Evolutionary conservation across 2,329 filamentous ascomycete species (phyloP), one percentile per base, ranked within the genome.

Genomic region (Penicillium sp.): DNA sequence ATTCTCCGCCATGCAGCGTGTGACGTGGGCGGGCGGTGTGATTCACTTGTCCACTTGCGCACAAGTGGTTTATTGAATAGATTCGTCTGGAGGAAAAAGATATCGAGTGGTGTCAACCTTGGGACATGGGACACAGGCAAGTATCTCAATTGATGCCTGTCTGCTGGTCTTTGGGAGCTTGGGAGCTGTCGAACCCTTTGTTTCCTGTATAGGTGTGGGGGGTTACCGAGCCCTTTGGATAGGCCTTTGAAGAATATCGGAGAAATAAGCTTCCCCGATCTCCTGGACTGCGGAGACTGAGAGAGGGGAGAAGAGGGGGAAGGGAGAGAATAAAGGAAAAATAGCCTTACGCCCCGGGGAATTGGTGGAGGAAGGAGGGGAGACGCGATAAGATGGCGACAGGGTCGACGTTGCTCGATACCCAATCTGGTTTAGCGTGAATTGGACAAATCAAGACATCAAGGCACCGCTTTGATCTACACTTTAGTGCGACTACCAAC

Each of bases 1-100:
- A 60, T 71, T 79, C 67, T 87, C 84, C 56, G 83, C 80, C 83
- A 85, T 85, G 59, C 61, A 53, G 54, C 53, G 56, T 54, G 50
- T 58, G 58, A 55, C 44, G 50, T 53, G 22, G 11, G 44, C 50
- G 49, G 59, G 59, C 61, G 61, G 56, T 62, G 58, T 64, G 50
- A 58, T 57, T 50, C 50, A 55, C 55, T 53, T 35, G 59, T 55
- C 56, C 45, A 57, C 54, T 43, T 44, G 29, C 51, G 47, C 39
- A 43, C 37, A 35, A 45, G 26, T 24, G 24, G 27, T 29, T 49
- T 29, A 4, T 42, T 22, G 11, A 42, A 13, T 14, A 4, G 21
- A 37, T 16, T 49, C 11, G 46, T 35, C n/a, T 37, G 19, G 26
- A 13, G 27, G 19, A 24, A 22, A 11, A 10, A 13, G 0, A 14